A percentile compares a stretch with the other conserved stretches of the same genome.
Conservation (phyloP, 371 early-diverging fungal genomes). For the Capillidium heterosporum region DNA sequence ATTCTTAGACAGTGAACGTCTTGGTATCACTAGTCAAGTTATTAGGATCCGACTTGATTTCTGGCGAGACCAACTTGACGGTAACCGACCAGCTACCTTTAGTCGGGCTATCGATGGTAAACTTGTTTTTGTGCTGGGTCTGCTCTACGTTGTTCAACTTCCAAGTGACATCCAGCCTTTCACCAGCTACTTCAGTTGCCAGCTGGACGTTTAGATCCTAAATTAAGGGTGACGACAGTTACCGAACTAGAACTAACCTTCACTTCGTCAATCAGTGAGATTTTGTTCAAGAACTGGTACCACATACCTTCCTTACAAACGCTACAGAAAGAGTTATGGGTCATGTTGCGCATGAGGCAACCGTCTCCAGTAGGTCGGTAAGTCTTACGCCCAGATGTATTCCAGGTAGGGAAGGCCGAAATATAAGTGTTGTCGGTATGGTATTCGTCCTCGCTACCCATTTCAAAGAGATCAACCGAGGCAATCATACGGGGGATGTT, state of each 20-base stretch:
- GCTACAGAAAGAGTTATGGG: constrained; percentile 20
- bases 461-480: constrained; percentile 30
- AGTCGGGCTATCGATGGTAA: neutral
- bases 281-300: constrained; percentile 16
- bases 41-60: neutral
- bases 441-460: constrained; percentile 20
- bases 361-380: constrained; percentile 27
- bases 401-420: constrained; percentile 26
- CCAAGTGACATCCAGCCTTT: neutral
- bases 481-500: constrained; percentile 31
- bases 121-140: neutral
- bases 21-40: neutral
- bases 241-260: neutral
- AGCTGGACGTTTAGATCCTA: neutral
- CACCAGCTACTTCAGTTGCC: neutral
- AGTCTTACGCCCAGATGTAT: constrained; percentile 14
- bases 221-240: neutral
- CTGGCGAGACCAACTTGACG: neutral
- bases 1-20: neutral
- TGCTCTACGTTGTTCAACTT: neutral
- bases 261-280: constrained; percentile 2
- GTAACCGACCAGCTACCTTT: neutral
- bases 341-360: constrained; percentile 42
- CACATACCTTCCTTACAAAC: constrained; percentile 37
- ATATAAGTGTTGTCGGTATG: constrained; percentile 17